Base-by-base conservation (phyloP, 2,329 filamentous ascomycete species). In the Tolypocladium pustulatum region DNA sequence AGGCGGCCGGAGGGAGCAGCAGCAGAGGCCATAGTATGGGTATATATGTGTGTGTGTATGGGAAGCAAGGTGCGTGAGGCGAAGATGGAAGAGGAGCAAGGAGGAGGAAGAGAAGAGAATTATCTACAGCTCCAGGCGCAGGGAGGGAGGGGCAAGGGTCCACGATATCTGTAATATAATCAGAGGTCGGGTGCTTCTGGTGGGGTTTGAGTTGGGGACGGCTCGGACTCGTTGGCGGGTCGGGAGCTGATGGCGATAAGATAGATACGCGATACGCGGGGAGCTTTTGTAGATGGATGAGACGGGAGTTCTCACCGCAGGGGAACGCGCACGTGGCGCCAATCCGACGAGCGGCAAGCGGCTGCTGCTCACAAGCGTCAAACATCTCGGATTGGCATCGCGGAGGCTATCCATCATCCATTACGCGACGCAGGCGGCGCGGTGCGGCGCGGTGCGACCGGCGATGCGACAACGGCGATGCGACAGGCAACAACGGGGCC, bases 1-100 rank as follows among this genome's bases (percentile, higher is more conserved):
- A 85, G 75, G 67, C 82, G 81, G 65, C 81, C 81, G 55, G 69
- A 67, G 40, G 66, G 62, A 63, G 68, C 65, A 59, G 71, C 67
- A 30, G 71, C 67, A 15, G 57, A 52, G 54, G 65, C 65, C 68
- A 71, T 72, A 30, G 25, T 49, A 17, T 15, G 27, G 1, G 46
- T 30, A 20, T 7, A 9, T 27, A 17, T 20, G 25, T 9, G 37
- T n/a, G 20, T 43, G 40, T 12, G n/a, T 2, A 3, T 17, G 22
- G 13, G 43, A 8, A 8, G 30, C 25, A 6, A 51, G 27, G 27
- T 27, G 43, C 22, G 43, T 46, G 41, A 46, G 43, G 9, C 15
- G 38, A n/a, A 10, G 22, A 53, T 30, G 37, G 46, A 32, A 38
- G 41, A 36, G 38, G 22, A 36, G 17, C 20, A 36, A 15, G 40